Conservation (phyloP, 306 rosid genomes). For the Castanopsis chinensis region DNA sequence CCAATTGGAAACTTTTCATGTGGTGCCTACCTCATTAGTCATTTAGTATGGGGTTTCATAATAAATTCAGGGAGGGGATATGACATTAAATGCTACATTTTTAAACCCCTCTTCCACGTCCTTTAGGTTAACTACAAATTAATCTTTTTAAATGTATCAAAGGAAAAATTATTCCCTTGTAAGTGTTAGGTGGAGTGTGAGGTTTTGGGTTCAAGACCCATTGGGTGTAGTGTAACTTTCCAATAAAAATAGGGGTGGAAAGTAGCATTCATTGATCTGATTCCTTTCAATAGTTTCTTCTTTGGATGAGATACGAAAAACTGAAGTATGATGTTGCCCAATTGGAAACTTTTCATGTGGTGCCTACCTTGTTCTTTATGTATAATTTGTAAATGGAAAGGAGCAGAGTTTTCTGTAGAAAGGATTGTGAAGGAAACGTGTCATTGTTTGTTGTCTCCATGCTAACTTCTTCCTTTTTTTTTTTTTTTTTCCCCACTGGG, state of each 20-base stretch:
- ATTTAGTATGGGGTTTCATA: not conserved
- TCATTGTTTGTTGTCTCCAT: not conserved
- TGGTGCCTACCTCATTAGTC: not conserved
- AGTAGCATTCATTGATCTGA: no score
- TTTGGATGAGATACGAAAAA: not conserved
- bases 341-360: not conserved
- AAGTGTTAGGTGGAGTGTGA: no score
- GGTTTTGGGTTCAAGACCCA: no score
- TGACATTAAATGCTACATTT: not conserved
- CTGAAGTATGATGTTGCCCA: not conserved
- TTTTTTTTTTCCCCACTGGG: not conserved
- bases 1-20: not conserved
- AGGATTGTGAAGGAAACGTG: not conserved
- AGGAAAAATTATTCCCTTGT: no score
- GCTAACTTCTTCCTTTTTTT: not conserved
- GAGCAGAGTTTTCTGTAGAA: conserved; percentile 4
- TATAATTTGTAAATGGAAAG: not conserved
- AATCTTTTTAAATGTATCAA: no score
- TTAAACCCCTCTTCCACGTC: not conserved
- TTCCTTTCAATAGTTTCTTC: not conserved
- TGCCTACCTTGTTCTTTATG: not conserved
- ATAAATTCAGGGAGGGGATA: not conserved
- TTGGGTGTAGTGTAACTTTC: no score
- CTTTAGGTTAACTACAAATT: no score
- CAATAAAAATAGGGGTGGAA: not conserved